Percentiles rank a stretch among this genome's conserved stretches.
Conservation (phyloP, 768 basidiomycete genomes). For the Leccinum fibrillosum region DNA sequence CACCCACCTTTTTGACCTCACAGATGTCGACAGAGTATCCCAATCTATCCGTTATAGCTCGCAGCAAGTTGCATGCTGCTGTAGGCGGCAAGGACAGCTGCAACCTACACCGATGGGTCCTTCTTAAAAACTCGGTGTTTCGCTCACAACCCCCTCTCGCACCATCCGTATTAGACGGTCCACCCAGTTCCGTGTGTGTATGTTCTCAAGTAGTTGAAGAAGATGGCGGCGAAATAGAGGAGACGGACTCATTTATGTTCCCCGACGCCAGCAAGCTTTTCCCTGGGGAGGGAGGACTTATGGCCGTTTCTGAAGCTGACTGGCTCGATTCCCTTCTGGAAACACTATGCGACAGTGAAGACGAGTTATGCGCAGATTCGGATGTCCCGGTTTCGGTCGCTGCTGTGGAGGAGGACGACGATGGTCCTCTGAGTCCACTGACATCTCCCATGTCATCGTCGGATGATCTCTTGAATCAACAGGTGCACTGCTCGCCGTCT, state of each 20-base stretch:
- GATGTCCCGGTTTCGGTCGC: conserved; percentile 46
- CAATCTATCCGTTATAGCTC: conserved; percentile 61
- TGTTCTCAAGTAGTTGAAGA: conserved; percentile 45
- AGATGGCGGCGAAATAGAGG: conserved; percentile 39
- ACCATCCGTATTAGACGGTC: conserved; percentile 23
- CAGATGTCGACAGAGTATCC: conserved; percentile 48
- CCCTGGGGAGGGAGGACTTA: conserved; percentile 28
- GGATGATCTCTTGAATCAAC: conserved; percentile 62
- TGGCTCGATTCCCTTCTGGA: conserved; percentile 84
- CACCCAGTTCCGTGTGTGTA: conserved; percentile 26
- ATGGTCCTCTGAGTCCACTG: conserved; percentile 52
- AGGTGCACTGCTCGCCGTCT: conserved; percentile 46
- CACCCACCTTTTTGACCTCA: neutral
- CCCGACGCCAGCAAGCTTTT: conserved; percentile 68
- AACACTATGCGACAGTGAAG: conserved; percentile 67
- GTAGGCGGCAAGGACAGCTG: conserved; percentile 58
- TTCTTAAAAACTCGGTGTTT: conserved; percentile 81
- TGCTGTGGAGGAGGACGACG: conserved; percentile 61
- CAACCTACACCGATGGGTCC: conserved; percentile 84
- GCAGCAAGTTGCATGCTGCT: conserved; percentile 69
- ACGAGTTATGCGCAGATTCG: conserved; percentile 48
- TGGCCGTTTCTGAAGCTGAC: conserved; percentile 60
- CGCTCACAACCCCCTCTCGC: conserved; percentile 46
- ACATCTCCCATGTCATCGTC: conserved; percentile 74
- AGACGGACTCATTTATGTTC: conserved; percentile 73